These are phyloP conservation scores for Cordyceps pruinosa DNA, from an alignment of 2,329 filamentous ascomycete genomes.

Conservation along the genomic window DNA sequence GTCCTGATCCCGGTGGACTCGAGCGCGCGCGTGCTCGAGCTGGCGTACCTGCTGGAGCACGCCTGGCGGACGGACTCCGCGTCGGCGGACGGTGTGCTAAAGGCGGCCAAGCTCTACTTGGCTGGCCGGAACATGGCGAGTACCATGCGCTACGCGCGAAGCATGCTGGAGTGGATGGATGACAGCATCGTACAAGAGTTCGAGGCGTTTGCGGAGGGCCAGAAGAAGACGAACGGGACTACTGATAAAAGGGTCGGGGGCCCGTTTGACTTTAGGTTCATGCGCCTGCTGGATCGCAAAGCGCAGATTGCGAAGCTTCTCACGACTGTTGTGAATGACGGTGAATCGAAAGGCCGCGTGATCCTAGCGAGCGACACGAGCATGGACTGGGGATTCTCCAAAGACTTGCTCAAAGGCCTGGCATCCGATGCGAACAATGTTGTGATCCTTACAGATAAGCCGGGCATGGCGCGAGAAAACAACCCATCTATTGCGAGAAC, in stretches of 20 bases:
- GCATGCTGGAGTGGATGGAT: conserved; percentile 99
- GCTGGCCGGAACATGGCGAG: conserved; percentile 81
- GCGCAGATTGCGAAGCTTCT: conserved; percentile 69
- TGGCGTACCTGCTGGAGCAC: conserved; percentile 88
- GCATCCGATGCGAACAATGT: conserved; percentile 74
- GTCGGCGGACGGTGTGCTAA: conserved; percentile 44
- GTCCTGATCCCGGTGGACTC: conserved; percentile 93
- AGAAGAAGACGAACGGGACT: conserved; percentile 38
- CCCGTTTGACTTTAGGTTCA: conserved; percentile 83
- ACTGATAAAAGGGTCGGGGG: conserved; percentile 52
- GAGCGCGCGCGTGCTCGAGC: conserved; percentile 85
- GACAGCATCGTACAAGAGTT: conserved; percentile 90
- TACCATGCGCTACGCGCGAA: conserved; percentile 83
- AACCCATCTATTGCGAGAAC: conserved; percentile 60
- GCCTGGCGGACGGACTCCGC: conserved; percentile 68
- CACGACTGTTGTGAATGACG: conserved; percentile 37
- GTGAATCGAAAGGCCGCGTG: conserved; percentile 52
- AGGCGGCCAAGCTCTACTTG: conserved; percentile 62
- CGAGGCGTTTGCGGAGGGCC: conserved; percentile 58
- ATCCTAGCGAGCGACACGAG: conserved; percentile 88
- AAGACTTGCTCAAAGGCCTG: conserved; percentile 66
- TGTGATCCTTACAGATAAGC: conserved; percentile 77
- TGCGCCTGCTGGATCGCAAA: conserved; percentile 76
- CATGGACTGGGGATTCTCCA: conserved; percentile 92
- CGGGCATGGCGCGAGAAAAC: conserved; percentile 33